phyloP scores from a whole-genome alignment of 495 filamentous ascomycete species.

The Penicillium silybi region DNA sequence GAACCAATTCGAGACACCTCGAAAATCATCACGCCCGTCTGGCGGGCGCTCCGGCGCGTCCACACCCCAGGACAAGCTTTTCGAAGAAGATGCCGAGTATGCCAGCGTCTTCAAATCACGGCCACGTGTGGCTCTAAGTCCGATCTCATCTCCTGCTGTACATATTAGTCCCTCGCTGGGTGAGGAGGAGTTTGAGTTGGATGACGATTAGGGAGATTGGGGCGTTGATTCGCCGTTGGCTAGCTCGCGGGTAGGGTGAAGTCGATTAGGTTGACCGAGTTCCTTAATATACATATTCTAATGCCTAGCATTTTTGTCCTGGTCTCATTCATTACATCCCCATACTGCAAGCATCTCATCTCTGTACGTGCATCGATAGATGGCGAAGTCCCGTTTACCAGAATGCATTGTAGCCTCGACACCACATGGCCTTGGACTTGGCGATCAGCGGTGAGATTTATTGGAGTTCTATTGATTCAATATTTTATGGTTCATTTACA shows the following conservation, averaged over 20 bases:
- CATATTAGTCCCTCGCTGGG: constrained; percentile 30
- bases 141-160: constrained; percentile 56
- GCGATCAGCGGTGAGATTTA: constrained; percentile 32
- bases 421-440: too few species aligned
- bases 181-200: constrained; percentile 31
- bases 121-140: constrained; percentile 74
- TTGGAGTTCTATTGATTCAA: constrained; percentile 25
- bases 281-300: neutral
- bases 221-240: constrained; percentile 20
- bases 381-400: too few species aligned
- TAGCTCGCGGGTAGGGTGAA: constrained; percentile 6
- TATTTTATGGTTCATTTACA: constrained; percentile 20
- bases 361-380: too few species aligned
- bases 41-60: constrained; percentile 29
- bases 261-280: neutral
- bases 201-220: constrained; percentile 10
- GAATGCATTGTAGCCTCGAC: too few species aligned
- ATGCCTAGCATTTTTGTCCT: too few species aligned
- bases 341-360: too few species aligned
- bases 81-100: constrained; percentile 69
- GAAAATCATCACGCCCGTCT: constrained; percentile 18
- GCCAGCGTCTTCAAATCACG: constrained; percentile 82
- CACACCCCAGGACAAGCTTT: constrained; percentile 56
- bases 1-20: constrained; percentile 60
- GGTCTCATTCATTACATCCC: too few species aligned